A percentile compares a stretch with the other conserved stretches of the same genome.
Conservation (phyloP, 2,329 filamentous ascomycete species). For the Diaporthe sp. region DNA sequence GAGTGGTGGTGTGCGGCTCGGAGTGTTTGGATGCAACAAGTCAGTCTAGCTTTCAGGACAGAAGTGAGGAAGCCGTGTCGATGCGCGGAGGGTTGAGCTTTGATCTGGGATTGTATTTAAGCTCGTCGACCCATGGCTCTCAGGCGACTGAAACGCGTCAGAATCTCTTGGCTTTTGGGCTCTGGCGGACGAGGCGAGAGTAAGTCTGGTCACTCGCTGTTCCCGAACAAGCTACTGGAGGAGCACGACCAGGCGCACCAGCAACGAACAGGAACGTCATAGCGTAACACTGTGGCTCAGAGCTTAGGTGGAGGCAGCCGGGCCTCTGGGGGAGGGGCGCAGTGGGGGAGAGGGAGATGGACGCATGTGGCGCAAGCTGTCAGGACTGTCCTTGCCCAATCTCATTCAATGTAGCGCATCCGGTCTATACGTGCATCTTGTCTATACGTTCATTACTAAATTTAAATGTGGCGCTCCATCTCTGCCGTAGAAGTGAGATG, state of each 20-base stretch:
- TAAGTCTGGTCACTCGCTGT: constrained; percentile 5
- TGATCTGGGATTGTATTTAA: constrained; percentile 18
- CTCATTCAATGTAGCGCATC: not conserved
- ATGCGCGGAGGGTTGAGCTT: not conserved
- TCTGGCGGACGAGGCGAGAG: constrained; percentile 20
- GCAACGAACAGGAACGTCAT: constrained; percentile 18
- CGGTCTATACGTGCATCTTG: not conserved
- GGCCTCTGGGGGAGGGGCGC: not conserved
- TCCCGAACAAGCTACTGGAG: constrained; percentile 22
- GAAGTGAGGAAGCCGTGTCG: not conserved
- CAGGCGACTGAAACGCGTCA: constrained; percentile 31
- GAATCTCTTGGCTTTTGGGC: constrained; percentile 33
- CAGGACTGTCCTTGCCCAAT: not conserved
- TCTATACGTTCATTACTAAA: constrained; percentile 6
- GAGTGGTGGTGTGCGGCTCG: not conserved
- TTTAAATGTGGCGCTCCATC: constrained; percentile 11
- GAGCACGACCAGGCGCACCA: constrained; percentile 17
- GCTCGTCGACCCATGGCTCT: not conserved
- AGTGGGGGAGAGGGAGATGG: not conserved
- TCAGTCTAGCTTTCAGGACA: constrained; percentile 1
- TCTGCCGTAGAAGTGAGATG: not conserved
- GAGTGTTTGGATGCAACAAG: not conserved
- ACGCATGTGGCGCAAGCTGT: constrained; percentile 25
- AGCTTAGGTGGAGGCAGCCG: constrained; percentile 31
- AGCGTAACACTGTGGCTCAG: constrained; percentile 29